Evolutionary conservation across 2,329 filamentous ascomycete species (phyloP), one percentile per base, ranked within the genome.

Genomic region (Juglanconis sp.): DNA sequence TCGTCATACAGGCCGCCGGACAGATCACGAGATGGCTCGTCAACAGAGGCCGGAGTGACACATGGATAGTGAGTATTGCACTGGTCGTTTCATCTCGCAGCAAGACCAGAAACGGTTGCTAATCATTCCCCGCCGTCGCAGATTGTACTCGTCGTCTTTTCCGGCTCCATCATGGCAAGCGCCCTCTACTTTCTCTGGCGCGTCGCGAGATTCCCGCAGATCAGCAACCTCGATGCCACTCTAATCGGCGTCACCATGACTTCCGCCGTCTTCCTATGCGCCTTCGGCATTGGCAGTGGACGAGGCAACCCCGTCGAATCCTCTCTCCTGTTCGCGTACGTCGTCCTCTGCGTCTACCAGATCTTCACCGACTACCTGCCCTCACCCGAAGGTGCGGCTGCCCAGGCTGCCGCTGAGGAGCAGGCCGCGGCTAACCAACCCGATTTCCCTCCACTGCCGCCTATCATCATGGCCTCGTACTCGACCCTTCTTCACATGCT

Each of bases 331-430:
- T 98, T 99, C 71, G 94, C 95, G 69, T 99, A 99, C 75, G 87
- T 97, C 63, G 95, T 96, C n/a, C 87, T 99, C 64, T 98, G 94
- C 79, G 90, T 98, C 71, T 99, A 98, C 77, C 95, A 99, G 75
- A 98, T 98, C 74, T 98, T 98, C 75, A 99, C 95, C 69, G 95
- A 99, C 76, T 98, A 98, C 76, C 86, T 94, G 67, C 92, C 95
- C 3, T 93, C 90, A 4, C 75, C 83, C 17, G 86, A 83, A n/a
- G 79, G 83, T 34, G 78, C 82, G 11, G 62, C 62, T 15, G 53
- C 62, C 10, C 59, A 62, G 36, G 82, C 86, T 35, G 77, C 79
- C 3, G 75, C 80, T 4, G 81, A 81, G 51, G 76, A 77, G 62
- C 73, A 79, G 54, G 75, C 77, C 36, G 72, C 76, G 3, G 74